Percentiles rank a stretch among this genome's conserved stretches.
These are phyloP conservation scores for Carpinus fangiana DNA, from an alignment of 306 rosid genomes.

Conservation along the genomic window DNA sequence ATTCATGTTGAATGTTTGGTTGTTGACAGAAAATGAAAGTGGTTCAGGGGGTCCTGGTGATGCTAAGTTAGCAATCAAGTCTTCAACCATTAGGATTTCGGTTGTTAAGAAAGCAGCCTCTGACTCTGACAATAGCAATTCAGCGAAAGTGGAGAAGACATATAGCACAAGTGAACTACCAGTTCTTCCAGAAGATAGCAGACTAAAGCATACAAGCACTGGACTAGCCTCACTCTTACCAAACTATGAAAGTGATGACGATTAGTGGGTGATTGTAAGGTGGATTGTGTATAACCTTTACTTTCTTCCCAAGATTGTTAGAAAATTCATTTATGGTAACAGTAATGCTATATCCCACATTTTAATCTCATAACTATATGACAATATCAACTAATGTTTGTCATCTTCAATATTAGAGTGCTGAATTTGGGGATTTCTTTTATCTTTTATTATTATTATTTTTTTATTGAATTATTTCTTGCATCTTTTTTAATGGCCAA, in stretches of 20 bases:
- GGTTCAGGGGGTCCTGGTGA: constrained; percentile 20
- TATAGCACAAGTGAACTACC: constrained; percentile 20
- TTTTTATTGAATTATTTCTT: too few relatives aligned
- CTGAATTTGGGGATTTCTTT: too few relatives aligned
- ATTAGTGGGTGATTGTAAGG: constrained; percentile 22
- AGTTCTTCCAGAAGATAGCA: constrained; percentile 19
- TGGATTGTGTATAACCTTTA: too few relatives aligned
- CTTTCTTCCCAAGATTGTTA: too few relatives aligned
- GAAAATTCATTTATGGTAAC: too few relatives aligned
- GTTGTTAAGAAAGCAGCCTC: constrained; percentile 51
- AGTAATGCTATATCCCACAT: too few relatives aligned
- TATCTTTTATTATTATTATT: too few relatives aligned
- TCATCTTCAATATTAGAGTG: too few relatives aligned
- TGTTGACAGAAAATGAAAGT: constrained; percentile 44
- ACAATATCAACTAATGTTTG: too few relatives aligned
- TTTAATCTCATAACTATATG: too few relatives aligned
- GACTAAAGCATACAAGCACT: neutral
- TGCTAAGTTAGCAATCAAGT: constrained; percentile 38
- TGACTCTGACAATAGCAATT: constrained; percentile 20
- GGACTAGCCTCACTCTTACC: constrained; percentile 55
- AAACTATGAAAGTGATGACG: constrained; percentile 55
- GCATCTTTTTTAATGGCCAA: too few relatives aligned
- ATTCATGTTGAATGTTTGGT: constrained; percentile 12
- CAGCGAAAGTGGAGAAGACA: constrained; percentile 20
- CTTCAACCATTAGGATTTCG: constrained; percentile 47